Conservation (phyloP, 169 alveolate species). For the Neospora caninum region DNA sequence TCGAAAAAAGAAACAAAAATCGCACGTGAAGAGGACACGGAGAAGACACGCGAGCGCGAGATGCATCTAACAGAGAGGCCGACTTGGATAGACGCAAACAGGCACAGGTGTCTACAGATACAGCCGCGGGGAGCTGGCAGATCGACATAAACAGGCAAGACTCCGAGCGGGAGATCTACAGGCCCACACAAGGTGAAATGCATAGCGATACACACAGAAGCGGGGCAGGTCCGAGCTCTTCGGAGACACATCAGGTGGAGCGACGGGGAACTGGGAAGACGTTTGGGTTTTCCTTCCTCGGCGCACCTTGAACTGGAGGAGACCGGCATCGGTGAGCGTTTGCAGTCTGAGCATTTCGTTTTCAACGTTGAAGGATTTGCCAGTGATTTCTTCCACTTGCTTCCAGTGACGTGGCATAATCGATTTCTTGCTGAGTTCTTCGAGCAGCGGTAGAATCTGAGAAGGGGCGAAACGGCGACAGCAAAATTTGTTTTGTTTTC, state of each 20-base stretch:
- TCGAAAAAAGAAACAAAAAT: background rate
- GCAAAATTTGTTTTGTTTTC: background rate
- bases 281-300: background rate
- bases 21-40: background rate
- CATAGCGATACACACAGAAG: background rate
- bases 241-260: background rate
- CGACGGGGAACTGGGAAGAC: no score
- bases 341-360: conserved; percentile 88
- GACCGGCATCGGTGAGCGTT: conserved; percentile 87
- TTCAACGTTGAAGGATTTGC: conserved; percentile 81
- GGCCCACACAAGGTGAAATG: background rate
- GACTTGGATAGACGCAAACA: no score
- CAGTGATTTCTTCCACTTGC: conserved; percentile 87
- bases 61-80: no score
- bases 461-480: background rate
- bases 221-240: no score
- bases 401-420: conserved; percentile 95
- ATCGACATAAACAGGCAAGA: background rate
- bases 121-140: no score
- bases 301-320: conserved; percentile 65
- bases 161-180: background rate
- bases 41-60: background rate
- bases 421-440: conserved; percentile 90
- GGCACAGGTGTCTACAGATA: no score
- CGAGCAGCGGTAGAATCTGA: conserved; percentile 88